Percentiles rank a stretch among this genome's conserved stretches.
Conservation (phyloP, 306 rosid species). For the Malus fusca region DNA sequence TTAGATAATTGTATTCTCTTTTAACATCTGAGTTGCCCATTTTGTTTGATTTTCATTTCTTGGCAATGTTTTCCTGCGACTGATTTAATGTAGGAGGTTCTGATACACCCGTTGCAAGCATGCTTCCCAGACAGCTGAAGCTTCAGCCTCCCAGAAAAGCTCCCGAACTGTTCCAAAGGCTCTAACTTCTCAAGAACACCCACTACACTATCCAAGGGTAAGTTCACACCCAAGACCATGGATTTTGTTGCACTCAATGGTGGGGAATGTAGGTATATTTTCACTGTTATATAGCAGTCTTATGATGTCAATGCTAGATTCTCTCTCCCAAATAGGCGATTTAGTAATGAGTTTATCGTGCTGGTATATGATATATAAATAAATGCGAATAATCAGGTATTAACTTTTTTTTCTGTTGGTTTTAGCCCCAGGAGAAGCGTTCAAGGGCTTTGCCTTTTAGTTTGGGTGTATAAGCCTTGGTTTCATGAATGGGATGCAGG, state of each 20-base stretch:
- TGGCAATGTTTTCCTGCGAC: background rate
- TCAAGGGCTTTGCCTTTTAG: conserved; percentile 57
- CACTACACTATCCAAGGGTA: conserved; percentile 57
- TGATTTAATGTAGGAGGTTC: conserved; percentile 32
- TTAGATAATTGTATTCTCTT: background rate
- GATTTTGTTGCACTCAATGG: background rate
- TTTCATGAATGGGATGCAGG: conserved; percentile 44
- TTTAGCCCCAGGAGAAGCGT: conserved; percentile 42
- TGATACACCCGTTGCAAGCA: conserved; percentile 35
- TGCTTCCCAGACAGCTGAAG: conserved; percentile 53
- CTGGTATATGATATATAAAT: no score
- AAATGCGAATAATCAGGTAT: no score
- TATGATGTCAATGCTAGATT: background rate
- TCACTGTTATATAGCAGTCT: background rate
- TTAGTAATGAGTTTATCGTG: no score
- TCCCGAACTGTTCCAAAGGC: conserved; percentile 50
- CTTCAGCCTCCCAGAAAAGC: conserved; percentile 49
- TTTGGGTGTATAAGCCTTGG: conserved; percentile 79
- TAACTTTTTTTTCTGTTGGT: conserved; percentile 4
- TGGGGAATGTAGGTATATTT: background rate
- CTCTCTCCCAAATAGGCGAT: no score
- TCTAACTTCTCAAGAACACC: conserved; percentile 28
- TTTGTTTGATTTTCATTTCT: conserved; percentile 12
- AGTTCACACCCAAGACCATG: background rate
- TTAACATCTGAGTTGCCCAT: background rate